Percentiles rank a stretch among this genome's conserved stretches.
Evolutionary conservation across 495 filamentous ascomycete genomes (phyloP).

Genomic region (Penicillium nucicola): DNA sequence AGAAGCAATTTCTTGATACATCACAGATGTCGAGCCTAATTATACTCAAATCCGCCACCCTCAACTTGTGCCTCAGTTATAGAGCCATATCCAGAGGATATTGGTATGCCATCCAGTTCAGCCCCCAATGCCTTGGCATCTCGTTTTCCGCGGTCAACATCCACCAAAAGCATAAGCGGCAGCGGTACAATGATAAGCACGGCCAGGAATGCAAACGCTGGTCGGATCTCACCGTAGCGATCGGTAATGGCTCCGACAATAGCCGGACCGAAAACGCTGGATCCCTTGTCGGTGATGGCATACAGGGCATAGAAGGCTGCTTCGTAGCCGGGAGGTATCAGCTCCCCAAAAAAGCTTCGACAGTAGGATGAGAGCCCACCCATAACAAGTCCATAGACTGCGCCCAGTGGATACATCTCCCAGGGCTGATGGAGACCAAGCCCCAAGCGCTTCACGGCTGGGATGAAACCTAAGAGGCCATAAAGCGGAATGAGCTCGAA

Average conservation of each 20-base stretch:
- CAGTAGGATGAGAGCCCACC: conserved; percentile 93
- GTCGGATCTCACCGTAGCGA: conserved; percentile 81
- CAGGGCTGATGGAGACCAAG: conserved; percentile 87
- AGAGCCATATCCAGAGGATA: conserved; percentile 22
- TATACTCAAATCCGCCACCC: not conserved
- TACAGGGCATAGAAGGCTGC: conserved; percentile 96
- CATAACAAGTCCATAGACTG: conserved; percentile 89
- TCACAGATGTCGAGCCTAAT: not conserved
- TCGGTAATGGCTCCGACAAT: conserved; percentile 94
- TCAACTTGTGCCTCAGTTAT: conserved; percentile 6
- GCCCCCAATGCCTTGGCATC: conserved; percentile 72
- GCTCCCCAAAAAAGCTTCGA: conserved; percentile 84
- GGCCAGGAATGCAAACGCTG: conserved; percentile 90
- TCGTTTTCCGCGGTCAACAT: conserved; percentile 83
- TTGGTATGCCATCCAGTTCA: conserved; percentile 50
- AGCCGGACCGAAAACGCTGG: conserved; percentile 87
- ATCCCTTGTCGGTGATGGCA: conserved; percentile 96
- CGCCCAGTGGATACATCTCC: conserved; percentile 95
- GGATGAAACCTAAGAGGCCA: conserved; percentile 84
- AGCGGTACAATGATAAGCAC: conserved; percentile 76
- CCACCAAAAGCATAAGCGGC: conserved; percentile 77
- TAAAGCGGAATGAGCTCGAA: conserved; percentile 94
- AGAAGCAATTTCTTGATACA: not conserved
- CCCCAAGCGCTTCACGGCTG: conserved; percentile 70
- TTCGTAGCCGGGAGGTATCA: conserved; percentile 91